Evolutionary conservation across 2,329 filamentous ascomycete species (phyloP).

Genomic region (Microthyrium microscopicum): DNA sequence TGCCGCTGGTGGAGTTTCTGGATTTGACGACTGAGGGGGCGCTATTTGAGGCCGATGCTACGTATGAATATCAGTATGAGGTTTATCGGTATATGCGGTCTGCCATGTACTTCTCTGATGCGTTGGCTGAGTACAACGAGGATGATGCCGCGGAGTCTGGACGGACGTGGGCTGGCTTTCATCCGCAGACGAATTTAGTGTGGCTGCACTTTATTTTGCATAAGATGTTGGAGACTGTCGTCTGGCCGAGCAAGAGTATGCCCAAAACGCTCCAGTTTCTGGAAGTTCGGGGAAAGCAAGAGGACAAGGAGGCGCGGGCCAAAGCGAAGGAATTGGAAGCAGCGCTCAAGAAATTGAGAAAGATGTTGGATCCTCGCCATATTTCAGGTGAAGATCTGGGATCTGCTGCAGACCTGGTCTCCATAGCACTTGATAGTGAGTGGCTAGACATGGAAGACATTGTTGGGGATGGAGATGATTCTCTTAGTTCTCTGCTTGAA

Average conservation of each 20-base stretch:
- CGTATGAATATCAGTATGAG: constrained; percentile 36
- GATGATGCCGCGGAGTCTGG: constrained; percentile 10
- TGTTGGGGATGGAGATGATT: too few species aligned
- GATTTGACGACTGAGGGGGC: background rate
- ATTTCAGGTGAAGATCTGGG: constrained; percentile 1
- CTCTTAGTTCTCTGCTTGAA: too few species aligned
- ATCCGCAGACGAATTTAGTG: constrained; percentile 44
- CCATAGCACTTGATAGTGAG: constrained; percentile 7
- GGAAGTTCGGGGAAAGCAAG: background rate
- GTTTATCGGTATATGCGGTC: constrained; percentile 37
- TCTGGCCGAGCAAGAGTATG: background rate
- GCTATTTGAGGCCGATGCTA: constrained; percentile 30
- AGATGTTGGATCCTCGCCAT: background rate
- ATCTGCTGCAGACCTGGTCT: constrained; percentile 7
- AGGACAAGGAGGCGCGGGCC: background rate
- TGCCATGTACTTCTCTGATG: constrained; percentile 25
- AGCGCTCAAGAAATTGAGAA: constrained; percentile 1
- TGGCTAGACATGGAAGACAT: constrained; percentile 9
- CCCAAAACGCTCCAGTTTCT: background rate
- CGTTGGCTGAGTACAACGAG: constrained; percentile 20
- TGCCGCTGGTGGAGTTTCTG: background rate
- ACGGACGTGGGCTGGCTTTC: constrained; percentile 34
- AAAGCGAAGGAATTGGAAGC: background rate
- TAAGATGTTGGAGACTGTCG: constrained; percentile 32
- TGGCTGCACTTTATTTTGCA: constrained; percentile 47